These are phyloP conservation scores for Keithomyces neogunnii DNA, from an alignment of 2,329 filamentous ascomycete species.

Conservation along the genomic window DNA sequence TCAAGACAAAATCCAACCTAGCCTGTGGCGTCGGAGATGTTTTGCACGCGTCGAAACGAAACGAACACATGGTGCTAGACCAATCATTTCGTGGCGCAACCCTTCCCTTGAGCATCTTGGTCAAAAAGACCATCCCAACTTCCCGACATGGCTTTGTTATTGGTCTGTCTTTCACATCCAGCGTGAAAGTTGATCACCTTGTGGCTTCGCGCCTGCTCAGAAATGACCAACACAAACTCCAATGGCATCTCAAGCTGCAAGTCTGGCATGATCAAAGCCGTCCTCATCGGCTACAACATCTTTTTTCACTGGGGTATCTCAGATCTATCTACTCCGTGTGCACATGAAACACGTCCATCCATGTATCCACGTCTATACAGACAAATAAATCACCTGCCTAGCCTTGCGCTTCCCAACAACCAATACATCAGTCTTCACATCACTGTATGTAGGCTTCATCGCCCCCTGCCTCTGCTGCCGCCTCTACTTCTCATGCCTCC, in stretches of 20 bases:
- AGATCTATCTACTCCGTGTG: background rate
- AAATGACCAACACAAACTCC: background rate
- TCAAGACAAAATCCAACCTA: conserved; percentile 1
- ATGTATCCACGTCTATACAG: background rate
- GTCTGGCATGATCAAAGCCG: background rate
- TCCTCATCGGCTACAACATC: background rate
- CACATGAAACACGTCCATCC: background rate
- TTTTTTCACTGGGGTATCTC: conserved; percentile 1
- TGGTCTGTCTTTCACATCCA: too few relatives aligned
- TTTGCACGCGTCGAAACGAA: conserved; percentile 8
- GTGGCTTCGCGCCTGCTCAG: background rate
- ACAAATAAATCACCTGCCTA: background rate
- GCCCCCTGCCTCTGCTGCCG: conserved; percentile 14
- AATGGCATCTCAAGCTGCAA: conserved; percentile 4
- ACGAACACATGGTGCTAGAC: background rate
- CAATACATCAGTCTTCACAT: background rate
- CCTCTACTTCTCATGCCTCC: conserved; percentile 17
- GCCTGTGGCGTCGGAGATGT: conserved; percentile 1
- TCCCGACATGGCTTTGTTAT: too few relatives aligned
- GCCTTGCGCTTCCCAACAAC: background rate
- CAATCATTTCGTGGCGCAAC: background rate
- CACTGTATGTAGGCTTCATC: background rate
- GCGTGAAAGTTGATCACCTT: background rate
- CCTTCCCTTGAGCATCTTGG: background rate
- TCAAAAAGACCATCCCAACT: background rate